Evolutionary conservation across 495 filamentous ascomycete genomes (phyloP).

Genomic region (Aspergillus baeticus): DNA sequence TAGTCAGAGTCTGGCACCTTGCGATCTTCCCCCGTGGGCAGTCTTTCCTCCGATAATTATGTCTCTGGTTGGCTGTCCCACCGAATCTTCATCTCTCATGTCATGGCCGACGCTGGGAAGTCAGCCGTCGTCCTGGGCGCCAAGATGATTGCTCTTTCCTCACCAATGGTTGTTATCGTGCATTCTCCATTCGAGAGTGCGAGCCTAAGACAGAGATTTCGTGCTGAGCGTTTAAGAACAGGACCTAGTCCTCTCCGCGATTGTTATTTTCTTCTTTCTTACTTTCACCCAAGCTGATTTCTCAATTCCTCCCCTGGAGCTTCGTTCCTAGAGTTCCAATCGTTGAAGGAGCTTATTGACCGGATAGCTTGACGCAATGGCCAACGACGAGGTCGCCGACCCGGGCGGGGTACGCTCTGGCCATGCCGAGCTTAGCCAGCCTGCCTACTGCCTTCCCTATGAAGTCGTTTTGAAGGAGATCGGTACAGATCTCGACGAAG

Average conservation of each 20-base stretch:
- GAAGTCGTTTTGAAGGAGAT: conserved; percentile 57
- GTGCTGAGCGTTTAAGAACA: neutral
- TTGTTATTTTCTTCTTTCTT: neutral
- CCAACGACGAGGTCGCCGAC: conserved; percentile 1
- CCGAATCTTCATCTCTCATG: too few species aligned
- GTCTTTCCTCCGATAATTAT: neutral
- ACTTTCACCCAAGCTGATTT: neutral
- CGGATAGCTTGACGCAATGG: neutral
- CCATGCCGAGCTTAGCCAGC: conserved; percentile 26
- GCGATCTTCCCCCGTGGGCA: neutral
- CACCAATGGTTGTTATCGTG: neutral
- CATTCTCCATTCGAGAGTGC: neutral
- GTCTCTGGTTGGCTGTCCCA: neutral
- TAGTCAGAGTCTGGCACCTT: too few species aligned
- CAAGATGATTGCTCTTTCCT: neutral
- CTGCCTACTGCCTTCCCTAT: conserved; percentile 65
- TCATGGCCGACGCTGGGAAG: too few species aligned
- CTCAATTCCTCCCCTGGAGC: neutral
- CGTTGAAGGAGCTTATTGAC: neutral
- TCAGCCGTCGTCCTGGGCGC: neutral
- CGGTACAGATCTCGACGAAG: conserved; percentile 56
- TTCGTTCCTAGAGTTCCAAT: neutral
- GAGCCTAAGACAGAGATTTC: neutral
- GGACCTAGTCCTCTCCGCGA: neutral
- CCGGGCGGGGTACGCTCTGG: neutral